phyloP scores from a whole-genome alignment of 768 basidiomycete genomes.

The Daedaleopsis nitida region DNA sequence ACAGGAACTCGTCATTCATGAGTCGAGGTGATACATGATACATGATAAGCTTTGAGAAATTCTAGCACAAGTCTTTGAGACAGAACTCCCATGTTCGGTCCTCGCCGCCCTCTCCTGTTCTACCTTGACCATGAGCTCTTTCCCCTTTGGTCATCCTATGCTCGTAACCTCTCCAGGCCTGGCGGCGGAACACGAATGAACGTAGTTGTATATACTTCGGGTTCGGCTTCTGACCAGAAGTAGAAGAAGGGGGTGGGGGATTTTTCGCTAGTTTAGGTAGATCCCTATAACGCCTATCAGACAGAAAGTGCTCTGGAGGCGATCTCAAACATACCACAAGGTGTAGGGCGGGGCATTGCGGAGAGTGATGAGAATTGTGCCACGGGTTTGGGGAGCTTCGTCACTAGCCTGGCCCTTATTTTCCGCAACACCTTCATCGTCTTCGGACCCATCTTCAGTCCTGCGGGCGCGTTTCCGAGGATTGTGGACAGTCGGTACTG shows the following conservation, averaged over 20 bases:
- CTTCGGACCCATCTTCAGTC: conserved; percentile 46
- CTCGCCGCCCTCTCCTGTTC: conserved; percentile 72
- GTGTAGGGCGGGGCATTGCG: conserved; percentile 88
- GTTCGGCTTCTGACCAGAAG: conserved; percentile 50
- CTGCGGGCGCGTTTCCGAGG: conserved; percentile 45
- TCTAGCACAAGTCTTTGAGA: conserved; percentile 25
- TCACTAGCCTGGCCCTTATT: conserved; percentile 22
- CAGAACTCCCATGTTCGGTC: conserved; percentile 93
- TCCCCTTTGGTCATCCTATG: conserved; percentile 96
- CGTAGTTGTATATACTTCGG: conserved; percentile 71
- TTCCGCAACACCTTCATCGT: conserved; percentile 35
- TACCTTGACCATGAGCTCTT: conserved; percentile 62
- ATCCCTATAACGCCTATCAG: conserved; percentile 51
- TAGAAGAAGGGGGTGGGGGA: conserved; percentile 57
- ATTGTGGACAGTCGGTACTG: conserved; percentile 45
- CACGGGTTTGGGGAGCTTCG: conserved; percentile 40
- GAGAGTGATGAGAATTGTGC: conserved; percentile 83
- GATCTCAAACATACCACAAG: conserved; percentile 56
- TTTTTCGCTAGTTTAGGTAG: conserved; percentile 73
- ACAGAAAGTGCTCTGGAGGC: too few relatives aligned
- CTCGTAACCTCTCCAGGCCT: conserved; percentile 80
- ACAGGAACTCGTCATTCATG: too few relatives aligned
- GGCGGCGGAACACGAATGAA: conserved; percentile 78
- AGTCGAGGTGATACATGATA: too few relatives aligned
- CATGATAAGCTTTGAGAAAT: too few relatives aligned